Evolutionary conservation across 1,284 basidiomycete genomes (phyloP).

Genomic region (Rhodotorula sp.): DNA sequence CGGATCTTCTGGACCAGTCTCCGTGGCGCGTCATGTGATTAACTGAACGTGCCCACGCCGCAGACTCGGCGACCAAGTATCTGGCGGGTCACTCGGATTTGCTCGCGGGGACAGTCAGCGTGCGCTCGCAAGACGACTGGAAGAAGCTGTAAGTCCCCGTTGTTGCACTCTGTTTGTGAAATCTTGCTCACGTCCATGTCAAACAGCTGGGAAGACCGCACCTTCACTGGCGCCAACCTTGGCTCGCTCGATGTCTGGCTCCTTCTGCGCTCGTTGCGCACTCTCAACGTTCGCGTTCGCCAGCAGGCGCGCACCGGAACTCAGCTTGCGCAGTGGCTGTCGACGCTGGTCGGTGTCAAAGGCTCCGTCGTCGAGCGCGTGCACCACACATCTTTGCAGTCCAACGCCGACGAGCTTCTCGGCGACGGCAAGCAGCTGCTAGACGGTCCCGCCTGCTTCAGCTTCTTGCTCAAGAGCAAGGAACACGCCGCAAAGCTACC

Average conservation of each 20-base stretch:
- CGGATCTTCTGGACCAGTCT: background rate
- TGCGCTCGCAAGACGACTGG: conserved; percentile 67
- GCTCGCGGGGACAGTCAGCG: conserved; percentile 75
- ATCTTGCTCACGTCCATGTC: background rate
- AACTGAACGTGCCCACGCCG: background rate
- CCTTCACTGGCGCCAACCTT: conserved; percentile 51
- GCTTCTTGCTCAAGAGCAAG: conserved; percentile 50
- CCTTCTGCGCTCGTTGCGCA: conserved; percentile 79
- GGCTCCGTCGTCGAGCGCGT: conserved; percentile 63
- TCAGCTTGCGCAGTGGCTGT: conserved; percentile 71
- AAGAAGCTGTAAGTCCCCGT: conserved; percentile 53
- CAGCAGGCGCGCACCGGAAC: conserved; percentile 75
- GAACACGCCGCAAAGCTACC: conserved; percentile 59
- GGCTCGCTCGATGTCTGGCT: conserved; percentile 75
- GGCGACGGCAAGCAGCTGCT: conserved; percentile 64
- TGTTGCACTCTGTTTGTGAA: background rate
- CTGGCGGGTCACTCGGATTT: conserved; percentile 87
- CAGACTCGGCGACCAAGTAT: conserved; percentile 61
- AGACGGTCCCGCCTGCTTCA: conserved; percentile 67
- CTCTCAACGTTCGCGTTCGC: conserved; percentile 73
- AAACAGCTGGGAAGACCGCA: conserved; percentile 60
- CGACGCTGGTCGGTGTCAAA: conserved; percentile 53
- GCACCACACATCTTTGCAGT: conserved; percentile 77
- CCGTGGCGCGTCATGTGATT: too few species aligned
- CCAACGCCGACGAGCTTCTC: conserved; percentile 43